Base-by-base conservation (phyloP, 495 filamentous ascomycete genomes). In the Aspergillus campestris region DNA sequence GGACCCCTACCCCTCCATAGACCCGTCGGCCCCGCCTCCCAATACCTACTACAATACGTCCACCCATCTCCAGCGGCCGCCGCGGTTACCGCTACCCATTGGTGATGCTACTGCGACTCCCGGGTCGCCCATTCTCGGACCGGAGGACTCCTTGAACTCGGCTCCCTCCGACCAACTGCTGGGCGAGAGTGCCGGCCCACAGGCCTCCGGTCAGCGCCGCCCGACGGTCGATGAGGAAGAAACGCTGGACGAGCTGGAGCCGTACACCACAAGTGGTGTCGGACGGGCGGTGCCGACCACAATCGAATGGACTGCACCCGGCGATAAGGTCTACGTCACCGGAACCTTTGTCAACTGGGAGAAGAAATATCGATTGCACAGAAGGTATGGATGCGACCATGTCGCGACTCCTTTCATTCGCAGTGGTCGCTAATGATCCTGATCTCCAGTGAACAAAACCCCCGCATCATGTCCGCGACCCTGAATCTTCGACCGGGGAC, bases 311-410 rank as follows among this genome's bases (percentile, higher is more conserved):
- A 74, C 71, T 40, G 74, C 81, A 24, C 77, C 77, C 31, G 85
- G 84, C 30, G 78, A 94, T 44, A 92, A 87, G 67, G 81, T 97
- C 45, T 97, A 94, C 62, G 87, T 98, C 32, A 97, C 94, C 1
- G 92, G 92, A 49, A 97, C 94, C 13, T 95, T 96, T 57, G 90
- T 90, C 45, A 82, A 86, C 56, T 98, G 92, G 92, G 86, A 88
- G 60, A 82, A 86, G 65, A 96, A 96, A 62, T 90, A 84, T 53
- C 79, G 82, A 41, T 68, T 98, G 58, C 80, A 87, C 61, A 83
- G 77, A 72, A 81, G 82, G 90, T 95, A 75, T 56, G 62, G n/a
- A n/a, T n/a, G n/a, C n/a, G n/a, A n/a, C n/a, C n/a, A n/a, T n/a
- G n/a, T n/a, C 48, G 5, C 10, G 24, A 15, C 7, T 5, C 0